phyloP scores from a whole-genome alignment of 1,284 basidiomycete species.

The Ceratobasidium sp. region DNA sequence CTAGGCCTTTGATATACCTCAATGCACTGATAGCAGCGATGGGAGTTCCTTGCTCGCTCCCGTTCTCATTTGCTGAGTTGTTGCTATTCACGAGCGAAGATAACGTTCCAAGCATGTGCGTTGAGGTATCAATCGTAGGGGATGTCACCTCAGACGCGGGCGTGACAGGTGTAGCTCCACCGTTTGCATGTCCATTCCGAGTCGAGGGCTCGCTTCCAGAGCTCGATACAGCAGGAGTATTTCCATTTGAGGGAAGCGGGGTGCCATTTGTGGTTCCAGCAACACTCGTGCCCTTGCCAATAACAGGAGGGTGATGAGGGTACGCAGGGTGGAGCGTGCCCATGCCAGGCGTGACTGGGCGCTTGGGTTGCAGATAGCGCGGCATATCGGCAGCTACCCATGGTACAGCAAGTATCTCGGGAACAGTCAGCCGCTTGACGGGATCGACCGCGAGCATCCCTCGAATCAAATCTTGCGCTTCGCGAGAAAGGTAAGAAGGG shows the following conservation, averaged over 20 bases:
- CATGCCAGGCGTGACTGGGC: conserved; percentile 66
- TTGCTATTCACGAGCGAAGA: conserved; percentile 68
- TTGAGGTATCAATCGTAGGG: conserved; percentile 40
- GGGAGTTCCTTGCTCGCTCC: conserved; percentile 25
- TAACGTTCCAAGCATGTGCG: conserved; percentile 74
- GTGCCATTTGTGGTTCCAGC: conserved; percentile 13
- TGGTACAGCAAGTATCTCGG: conserved; percentile 86
- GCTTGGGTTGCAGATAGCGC: conserved; percentile 84
- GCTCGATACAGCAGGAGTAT: conserved; percentile 35
- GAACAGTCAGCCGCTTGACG: conserved; percentile 88
- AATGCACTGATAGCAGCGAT: conserved; percentile 49
- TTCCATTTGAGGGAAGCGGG: conserved; percentile 16
- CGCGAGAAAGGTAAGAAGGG: conserved; percentile 76
- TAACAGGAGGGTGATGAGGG: conserved; percentile 18
- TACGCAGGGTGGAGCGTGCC: conserved; percentile 35
- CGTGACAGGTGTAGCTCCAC: conserved; percentile 26
- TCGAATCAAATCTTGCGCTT: conserved; percentile 79
- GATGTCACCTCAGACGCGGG: conserved; percentile 45
- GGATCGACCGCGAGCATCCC: conserved; percentile 92
- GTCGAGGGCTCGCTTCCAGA: conserved; percentile 29
- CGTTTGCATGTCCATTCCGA: neutral
- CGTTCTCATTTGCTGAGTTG: conserved; percentile 7
- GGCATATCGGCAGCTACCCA: conserved; percentile 89
- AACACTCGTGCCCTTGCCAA: conserved; percentile 1
- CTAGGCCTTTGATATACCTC: conserved; percentile 81